Conservation (phyloP, 345 rosid species). For the Mangifera indica region DNA sequence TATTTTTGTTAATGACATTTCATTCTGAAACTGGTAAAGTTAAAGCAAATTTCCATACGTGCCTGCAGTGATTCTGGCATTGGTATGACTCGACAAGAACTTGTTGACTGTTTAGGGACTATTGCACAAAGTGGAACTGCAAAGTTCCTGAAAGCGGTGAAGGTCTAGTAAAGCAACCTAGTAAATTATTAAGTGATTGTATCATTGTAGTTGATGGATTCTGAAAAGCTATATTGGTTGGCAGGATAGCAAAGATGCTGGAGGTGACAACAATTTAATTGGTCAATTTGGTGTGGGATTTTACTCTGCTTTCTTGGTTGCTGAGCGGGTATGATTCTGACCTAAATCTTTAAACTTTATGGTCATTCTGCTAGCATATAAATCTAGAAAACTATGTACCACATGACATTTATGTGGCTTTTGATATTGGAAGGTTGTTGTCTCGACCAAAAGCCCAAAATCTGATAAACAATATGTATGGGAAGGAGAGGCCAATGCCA, state of each 20-base stretch:
- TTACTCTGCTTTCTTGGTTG: conserved; percentile 89
- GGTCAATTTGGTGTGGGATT: conserved; percentile 99
- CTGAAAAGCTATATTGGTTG: conserved; percentile 16
- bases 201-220: conserved; percentile 12
- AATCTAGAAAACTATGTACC: conserved; percentile 8
- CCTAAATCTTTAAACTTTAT: neutral
- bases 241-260: conserved; percentile 91
- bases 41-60: conserved; percentile 13
- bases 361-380: neutral
- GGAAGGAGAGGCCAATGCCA: conserved; percentile 94
- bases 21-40: neutral
- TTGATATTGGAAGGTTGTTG: conserved; percentile 54
- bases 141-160: conserved; percentile 82
- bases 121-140: conserved; percentile 99
- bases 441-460: conserved; percentile 88
- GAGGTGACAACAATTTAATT: conserved; percentile 77
- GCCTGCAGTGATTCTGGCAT: conserved; percentile 81
- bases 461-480: conserved; percentile 90
- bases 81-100: conserved; percentile 92
- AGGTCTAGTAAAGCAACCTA: conserved; percentile 45
- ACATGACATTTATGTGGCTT: conserved; percentile 4
- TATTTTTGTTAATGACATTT: conserved; percentile 6
- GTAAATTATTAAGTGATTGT: neutral
- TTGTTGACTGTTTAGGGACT: conserved; percentile 95
- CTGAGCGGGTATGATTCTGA: conserved; percentile 59